Evolutionary conservation across 1,284 basidiomycete genomes (phyloP).

Genomic region (Bjerkandera adusta): DNA sequence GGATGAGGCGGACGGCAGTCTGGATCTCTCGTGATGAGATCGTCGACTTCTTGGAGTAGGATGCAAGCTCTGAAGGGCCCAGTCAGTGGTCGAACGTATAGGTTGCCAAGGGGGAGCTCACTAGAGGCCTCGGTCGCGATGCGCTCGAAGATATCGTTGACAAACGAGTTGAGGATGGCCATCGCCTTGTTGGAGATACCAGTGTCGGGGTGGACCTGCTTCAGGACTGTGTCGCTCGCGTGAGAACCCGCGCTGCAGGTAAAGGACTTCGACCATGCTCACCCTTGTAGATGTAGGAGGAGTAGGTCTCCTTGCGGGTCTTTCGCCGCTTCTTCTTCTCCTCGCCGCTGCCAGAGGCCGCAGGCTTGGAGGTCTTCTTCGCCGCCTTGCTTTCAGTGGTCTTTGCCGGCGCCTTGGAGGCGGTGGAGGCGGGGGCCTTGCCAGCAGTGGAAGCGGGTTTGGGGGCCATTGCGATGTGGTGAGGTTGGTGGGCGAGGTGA

Average conservation of each 20-base stretch:
- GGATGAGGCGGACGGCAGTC: slow-evolving; percentile 87
- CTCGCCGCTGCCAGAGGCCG: slow-evolving; percentile 58
- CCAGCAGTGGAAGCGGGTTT: slow-evolving; percentile 83
- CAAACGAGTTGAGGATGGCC: slow-evolving; percentile 92
- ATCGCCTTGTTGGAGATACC: slow-evolving; percentile 98
- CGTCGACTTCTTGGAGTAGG: slow-evolving; percentile 93
- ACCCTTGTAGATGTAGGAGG: slow-evolving; percentile 95
- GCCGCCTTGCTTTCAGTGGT: slow-evolving; percentile 68
- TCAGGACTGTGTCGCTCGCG: slow-evolving; percentile 58
- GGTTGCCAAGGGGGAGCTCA: slow-evolving; percentile 22
- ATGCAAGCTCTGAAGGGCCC: slow-evolving; percentile 67
- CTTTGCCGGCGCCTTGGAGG: slow-evolving; percentile 78
- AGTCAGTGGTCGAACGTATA: slow-evolving; percentile 11
- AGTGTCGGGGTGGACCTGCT: slow-evolving; percentile 94
- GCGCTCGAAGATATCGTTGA: slow-evolving; percentile 92
- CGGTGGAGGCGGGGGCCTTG: slow-evolving; percentile 76
- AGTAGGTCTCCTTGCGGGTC: slow-evolving; percentile 88
- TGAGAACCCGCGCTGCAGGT: slow-evolving; percentile 10
- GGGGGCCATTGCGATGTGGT: slow-evolving; percentile 55
- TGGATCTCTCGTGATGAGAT: slow-evolving; percentile 95
- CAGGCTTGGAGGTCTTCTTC: slow-evolving; percentile 80
- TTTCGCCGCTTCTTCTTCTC: slow-evolving; percentile 91
- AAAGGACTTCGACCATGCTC: slow-evolving; percentile 23
- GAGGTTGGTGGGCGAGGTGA: slow-evolving; percentile 9
- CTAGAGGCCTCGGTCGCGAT: slow-evolving; percentile 89